These are phyloP conservation scores for Rhamnella rubrinervis DNA, from an alignment of 331 rosid genomes.

Conservation along the genomic window DNA sequence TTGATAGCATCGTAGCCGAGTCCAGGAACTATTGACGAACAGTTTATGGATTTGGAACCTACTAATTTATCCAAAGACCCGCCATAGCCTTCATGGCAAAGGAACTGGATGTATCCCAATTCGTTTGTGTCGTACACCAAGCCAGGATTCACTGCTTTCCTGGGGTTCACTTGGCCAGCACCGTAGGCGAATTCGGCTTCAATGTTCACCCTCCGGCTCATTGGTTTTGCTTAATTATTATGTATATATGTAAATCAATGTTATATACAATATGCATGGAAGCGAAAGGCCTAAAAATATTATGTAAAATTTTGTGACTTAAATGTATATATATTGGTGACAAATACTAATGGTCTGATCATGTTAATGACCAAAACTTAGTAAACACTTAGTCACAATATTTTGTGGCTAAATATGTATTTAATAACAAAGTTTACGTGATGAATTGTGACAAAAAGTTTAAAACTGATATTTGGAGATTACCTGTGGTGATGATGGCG, in stretches of 20 bases:
- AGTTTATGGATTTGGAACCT: constrained; percentile 49
- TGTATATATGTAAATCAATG: background rate
- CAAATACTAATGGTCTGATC: too few relatives aligned
- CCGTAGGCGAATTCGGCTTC: constrained; percentile 82
- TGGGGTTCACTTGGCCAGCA: constrained; percentile 73
- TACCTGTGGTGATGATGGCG: constrained; percentile 82
- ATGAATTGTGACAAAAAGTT: too few relatives aligned
- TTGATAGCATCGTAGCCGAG: constrained; percentile 74
- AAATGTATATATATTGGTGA: too few relatives aligned
- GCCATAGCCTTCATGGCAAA: constrained; percentile 74
- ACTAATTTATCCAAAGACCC: constrained; percentile 41
- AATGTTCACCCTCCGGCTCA: constrained; percentile 48
- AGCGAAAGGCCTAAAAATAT: too few relatives aligned
- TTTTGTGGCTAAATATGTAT: too few relatives aligned
- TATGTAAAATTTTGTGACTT: too few relatives aligned
- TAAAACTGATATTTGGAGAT: background rate
- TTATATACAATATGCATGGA: too few relatives aligned
- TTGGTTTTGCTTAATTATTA: constrained; percentile 57
- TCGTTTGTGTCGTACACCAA: constrained; percentile 69
- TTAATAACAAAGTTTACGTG: too few relatives aligned
- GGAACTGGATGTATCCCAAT: constrained; percentile 59
- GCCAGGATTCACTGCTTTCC: constrained; percentile 65
- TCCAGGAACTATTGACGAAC: constrained; percentile 63
- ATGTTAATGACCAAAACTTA: too few relatives aligned
- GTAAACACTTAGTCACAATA: too few relatives aligned